Percentiles rank a stretch among this genome's conserved stretches.
Evolutionary conservation across 257 asterid genomes (phyloP).

Genomic region (Scutellaria galericulata): DNA sequence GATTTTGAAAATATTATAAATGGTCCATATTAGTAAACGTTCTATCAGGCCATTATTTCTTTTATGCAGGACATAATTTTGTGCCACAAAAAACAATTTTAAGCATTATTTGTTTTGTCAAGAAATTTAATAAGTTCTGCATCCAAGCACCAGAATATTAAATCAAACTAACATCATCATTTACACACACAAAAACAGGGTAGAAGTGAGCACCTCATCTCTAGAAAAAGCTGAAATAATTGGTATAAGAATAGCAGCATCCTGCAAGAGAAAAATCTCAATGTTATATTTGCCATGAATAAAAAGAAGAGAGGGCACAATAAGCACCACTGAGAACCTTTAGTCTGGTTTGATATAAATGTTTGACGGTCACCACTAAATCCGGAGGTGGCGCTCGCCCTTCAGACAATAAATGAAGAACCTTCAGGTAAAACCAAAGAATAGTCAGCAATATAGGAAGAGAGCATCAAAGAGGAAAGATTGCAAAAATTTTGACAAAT

Average conservation of each 20-base stretch:
- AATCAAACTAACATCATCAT: conserved; percentile 26
- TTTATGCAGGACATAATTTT: conserved; percentile 4
- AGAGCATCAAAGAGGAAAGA: conserved; percentile 27
- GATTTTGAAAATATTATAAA: neutral
- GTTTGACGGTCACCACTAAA: conserved; percentile 77
- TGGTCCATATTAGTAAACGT: conserved; percentile 5
- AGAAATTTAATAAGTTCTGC: neutral
- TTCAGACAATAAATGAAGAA: conserved; percentile 77
- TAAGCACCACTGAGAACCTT: conserved; percentile 55
- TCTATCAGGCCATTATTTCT: conserved; percentile 20
- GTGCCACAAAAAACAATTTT: conserved; percentile 12
- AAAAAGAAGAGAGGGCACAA: conserved; percentile 20
- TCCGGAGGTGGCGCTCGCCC: conserved; percentile 83
- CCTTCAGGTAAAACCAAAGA: conserved; percentile 53
- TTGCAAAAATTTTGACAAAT: conserved; percentile 15
- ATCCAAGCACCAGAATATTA: conserved; percentile 20
- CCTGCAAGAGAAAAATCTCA: conserved; percentile 62
- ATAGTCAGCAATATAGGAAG: conserved; percentile 40
- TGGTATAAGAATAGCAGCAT: conserved; percentile 92
- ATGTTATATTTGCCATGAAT: conserved; percentile 22
- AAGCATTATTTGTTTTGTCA: conserved; percentile 13
- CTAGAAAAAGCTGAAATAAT: conserved; percentile 83
- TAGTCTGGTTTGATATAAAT: conserved; percentile 77
- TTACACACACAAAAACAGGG: conserved; percentile 22
- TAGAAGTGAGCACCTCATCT: conserved; percentile 67